Evolutionary conservation across 805 yeast genomes (phyloP).

Genomic region (Spathaspora arborariae): DNA sequence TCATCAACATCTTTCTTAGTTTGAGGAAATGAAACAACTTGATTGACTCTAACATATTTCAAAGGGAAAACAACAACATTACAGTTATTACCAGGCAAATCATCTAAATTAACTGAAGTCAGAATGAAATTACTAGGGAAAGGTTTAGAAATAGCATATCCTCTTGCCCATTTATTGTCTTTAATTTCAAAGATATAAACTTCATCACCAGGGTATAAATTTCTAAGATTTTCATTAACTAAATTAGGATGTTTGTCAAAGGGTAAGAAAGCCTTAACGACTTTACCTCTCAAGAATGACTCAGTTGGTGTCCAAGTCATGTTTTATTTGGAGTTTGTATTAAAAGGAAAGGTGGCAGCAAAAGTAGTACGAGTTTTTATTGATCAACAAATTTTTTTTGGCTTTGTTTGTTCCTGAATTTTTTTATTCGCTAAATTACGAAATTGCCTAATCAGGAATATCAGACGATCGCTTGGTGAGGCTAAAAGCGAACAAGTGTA

Average conservation of each 20-base stretch:
- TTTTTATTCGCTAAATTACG: not conserved
- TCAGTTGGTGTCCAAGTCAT: slow-evolving; percentile 40
- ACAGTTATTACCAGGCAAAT: slow-evolving; percentile 54
- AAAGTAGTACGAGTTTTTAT: not conserved
- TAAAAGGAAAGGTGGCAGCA: not conserved
- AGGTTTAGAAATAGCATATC: slow-evolving; percentile 66
- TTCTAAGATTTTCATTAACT: slow-evolving; percentile 38
- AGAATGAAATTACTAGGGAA: slow-evolving; percentile 65
- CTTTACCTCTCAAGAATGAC: slow-evolving; percentile 32
- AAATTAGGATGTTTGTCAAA: slow-evolving; percentile 38
- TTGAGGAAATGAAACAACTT: slow-evolving; percentile 36
- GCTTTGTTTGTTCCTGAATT: not conserved
- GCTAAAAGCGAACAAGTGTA: too few relatives aligned
- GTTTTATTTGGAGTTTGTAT: not conserved
- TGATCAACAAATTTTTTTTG: not conserved
- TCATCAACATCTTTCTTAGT: slow-evolving; percentile 24
- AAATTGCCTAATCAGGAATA: not conserved
- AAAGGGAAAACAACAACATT: slow-evolving; percentile 61
- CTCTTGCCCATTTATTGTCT: slow-evolving; percentile 71
- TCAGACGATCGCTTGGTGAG: not conserved
- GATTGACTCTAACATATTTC: slow-evolving; percentile 45
- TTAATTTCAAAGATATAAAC: slow-evolving; percentile 67
- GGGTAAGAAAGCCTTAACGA: slow-evolving; percentile 39
- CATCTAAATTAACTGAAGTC: slow-evolving; percentile 57
- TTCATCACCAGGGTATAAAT: slow-evolving; percentile 74